Conservation (phyloP, 805 yeast genomes). For the Metschnikowia sp. region DNA sequence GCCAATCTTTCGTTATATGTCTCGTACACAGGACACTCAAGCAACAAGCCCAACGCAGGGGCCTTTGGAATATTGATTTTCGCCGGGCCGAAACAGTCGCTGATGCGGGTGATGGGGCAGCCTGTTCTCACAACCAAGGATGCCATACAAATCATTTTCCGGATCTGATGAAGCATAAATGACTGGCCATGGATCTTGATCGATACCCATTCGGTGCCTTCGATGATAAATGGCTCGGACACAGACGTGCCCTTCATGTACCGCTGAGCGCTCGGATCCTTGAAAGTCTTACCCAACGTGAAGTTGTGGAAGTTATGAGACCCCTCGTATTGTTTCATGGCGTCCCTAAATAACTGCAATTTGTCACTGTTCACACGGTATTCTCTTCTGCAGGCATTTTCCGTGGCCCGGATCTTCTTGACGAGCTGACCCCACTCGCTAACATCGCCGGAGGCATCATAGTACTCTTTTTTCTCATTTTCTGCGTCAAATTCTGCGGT, state of each 20-base stretch:
- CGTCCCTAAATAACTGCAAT: conserved; percentile 58
- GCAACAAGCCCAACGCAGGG: conserved; percentile 87
- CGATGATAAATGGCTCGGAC: conserved; percentile 85
- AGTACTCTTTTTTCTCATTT: conserved; percentile 25
- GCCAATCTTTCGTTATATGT: conserved; percentile 70
- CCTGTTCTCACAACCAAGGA: conserved; percentile 82
- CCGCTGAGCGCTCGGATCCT: conserved; percentile 81
- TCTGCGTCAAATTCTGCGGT: conserved; percentile 31
- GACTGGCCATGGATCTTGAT: conserved; percentile 97
- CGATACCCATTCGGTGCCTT: conserved; percentile 94
- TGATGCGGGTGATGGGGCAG: conserved; percentile 71
- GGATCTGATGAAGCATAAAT: conserved; percentile 95
- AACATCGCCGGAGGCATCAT: conserved; percentile 33
- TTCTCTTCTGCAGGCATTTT: conserved; percentile 61
- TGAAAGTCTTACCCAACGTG: conserved; percentile 75
- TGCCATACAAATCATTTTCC: conserved; percentile 98
- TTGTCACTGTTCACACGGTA: conserved; percentile 66
- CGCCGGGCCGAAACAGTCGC: conserved; percentile 68
- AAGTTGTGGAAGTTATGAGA: conserved; percentile 91
- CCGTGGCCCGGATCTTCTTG: conserved; percentile 56
- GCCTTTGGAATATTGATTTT: conserved; percentile 94
- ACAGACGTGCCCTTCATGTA: conserved; percentile 77
- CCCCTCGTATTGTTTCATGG: conserved; percentile 74
- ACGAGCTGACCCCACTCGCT: conserved; percentile 40
- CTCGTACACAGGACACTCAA: conserved; percentile 91